Conservation (phyloP, 176 grass and related monocot genomes). For the Eleusine indica region DNA sequence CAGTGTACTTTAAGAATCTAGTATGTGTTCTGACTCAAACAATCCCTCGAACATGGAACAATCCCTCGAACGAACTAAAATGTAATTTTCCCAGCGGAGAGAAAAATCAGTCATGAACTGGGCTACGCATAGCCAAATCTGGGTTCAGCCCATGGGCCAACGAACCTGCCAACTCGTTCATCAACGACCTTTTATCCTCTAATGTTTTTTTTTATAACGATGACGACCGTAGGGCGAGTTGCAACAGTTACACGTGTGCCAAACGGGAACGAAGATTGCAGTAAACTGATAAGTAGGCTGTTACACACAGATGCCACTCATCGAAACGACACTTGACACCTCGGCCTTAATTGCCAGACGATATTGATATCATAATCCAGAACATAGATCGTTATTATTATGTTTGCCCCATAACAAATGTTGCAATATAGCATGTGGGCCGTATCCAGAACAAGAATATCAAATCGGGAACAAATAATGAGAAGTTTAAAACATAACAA, state of each 20-base stretch:
- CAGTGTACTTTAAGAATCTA: not conserved
- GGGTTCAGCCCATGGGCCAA: not conserved
- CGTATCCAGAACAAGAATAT: not conserved
- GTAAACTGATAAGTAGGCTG: not conserved
- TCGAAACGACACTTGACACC: not conserved
- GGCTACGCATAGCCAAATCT: not conserved
- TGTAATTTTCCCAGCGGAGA: not conserved
- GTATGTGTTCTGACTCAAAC: not conserved
- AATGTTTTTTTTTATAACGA: too few relatives aligned
- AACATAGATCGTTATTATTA: not conserved
- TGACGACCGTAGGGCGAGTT: not conserved
- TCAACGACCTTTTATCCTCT: too few relatives aligned
- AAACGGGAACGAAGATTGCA: not conserved
- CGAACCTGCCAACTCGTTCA: not conserved
- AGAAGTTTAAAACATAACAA: slow-evolving; percentile 19
- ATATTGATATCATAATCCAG: not conserved
- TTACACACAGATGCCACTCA: not conserved
- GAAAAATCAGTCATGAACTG: not conserved
- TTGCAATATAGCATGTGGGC: slow-evolving; percentile 13
- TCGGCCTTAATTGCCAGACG: not conserved
- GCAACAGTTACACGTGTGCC: not conserved
- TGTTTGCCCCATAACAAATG: slow-evolving; percentile 19
- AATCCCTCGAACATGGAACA: not conserved
- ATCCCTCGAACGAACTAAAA: not conserved
- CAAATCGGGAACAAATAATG: slow-evolving; percentile 13